phyloP scores from a whole-genome alignment of 805 yeast genomes.

The Lipomyces orientalis region DNA sequence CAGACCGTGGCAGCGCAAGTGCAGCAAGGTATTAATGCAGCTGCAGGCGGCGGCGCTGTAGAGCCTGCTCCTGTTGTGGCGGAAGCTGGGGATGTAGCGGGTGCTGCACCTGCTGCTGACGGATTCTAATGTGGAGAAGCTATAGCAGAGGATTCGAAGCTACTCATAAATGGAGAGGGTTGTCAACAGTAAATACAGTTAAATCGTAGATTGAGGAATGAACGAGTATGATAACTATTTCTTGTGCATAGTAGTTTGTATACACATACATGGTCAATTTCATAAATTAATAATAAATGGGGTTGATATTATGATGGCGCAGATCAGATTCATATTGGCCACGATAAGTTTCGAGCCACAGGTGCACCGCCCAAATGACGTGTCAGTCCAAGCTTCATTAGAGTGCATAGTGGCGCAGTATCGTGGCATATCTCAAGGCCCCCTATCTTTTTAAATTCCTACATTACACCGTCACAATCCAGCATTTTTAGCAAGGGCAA shows the following conservation, averaged over 20 bases:
- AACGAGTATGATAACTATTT: not conserved
- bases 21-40: not conserved
- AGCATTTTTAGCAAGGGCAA: not conserved
- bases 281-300: not conserved
- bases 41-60: not conserved
- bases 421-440: no score
- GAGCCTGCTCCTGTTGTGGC: constrained; percentile 18
- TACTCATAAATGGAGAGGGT: not conserved
- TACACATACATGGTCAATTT: not conserved
- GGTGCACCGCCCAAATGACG: not conserved
- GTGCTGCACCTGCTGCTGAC: constrained; percentile 18
- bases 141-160: not conserved
- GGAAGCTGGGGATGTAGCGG: constrained; percentile 12
- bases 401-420: not conserved
- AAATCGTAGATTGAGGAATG: not conserved
- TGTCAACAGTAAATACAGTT: not conserved
- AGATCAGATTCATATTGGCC: not conserved
- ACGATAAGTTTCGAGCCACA: not conserved
- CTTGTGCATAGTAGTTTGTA: not conserved
- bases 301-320: not conserved
- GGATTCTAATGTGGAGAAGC: not conserved
- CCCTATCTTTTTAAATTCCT: no score
- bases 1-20: not conserved
- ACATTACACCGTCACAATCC: no score
- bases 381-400: no score